Base-by-base conservation (phyloP, 129 eudicot species). In the Pulicaria dysenterica region DNA sequence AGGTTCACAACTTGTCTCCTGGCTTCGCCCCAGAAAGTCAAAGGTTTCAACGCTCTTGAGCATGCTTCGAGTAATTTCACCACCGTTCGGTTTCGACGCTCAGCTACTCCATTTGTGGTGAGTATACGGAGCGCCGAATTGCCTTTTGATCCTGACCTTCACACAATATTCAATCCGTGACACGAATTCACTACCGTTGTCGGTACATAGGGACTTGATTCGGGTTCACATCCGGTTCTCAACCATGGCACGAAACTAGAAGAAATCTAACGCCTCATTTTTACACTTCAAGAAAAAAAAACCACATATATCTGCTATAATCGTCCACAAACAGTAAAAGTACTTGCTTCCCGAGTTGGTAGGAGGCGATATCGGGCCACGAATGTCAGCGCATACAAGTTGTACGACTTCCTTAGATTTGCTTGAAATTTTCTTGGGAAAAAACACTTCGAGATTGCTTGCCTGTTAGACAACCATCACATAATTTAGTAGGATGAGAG, bases 361-460 rank as follows among this genome's bases (percentile, higher is more conserved):
- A 5, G 40, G 44, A 2, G 66, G 41, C 6, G 41, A 12, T 7
- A 40, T 36, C 3, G 66, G 66, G 31, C 31, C 31, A 24, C 31
- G 2, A 24, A 24, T 24, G 31, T 24, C 31, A 24, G 31, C 31
- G 31, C 5, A 12, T 36, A 60, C 45, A 10, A 60, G 12, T 75
- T 46, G 11, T 6, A 46, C 1, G 0, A 3, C 3, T 3, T 3
- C 12, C 2, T 46, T 5, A 12, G 48, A 58, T 7, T 72, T 54
- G 37, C 64, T 50, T 7, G 70, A 79, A 3, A 55, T 16, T 6
- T 63, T 75, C 12, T 69, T 75, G 3, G 60, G n/a, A 1, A 4
- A 4, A 17, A 5, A 47, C 73, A 65, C 24, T 53, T 76, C 36
- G 47, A 53, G 54, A 50, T 70, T 17, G 88, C 49, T 36, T 54